Evolutionary conservation across 805 yeast genomes (phyloP).

Genomic region (Monosporozyma unispora): DNA sequence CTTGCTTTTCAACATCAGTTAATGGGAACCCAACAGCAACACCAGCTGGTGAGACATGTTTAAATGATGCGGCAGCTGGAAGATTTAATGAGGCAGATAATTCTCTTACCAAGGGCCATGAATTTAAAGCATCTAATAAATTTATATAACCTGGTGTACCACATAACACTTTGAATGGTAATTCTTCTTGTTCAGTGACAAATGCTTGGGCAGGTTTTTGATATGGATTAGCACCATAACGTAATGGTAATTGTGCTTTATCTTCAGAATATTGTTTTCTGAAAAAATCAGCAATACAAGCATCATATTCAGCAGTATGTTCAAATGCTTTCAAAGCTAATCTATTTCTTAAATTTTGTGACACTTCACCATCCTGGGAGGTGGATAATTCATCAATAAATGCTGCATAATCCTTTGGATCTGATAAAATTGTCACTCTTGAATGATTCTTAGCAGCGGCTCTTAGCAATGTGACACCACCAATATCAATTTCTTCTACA

Average conservation of each 20-base stretch:
- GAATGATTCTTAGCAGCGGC: conserved; percentile 99
- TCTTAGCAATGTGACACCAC: conserved; percentile 93
- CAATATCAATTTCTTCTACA: conserved; percentile 96
- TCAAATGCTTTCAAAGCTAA: conserved; percentile 95
- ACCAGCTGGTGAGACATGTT: conserved; percentile 99
- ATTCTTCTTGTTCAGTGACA: conserved; percentile 70
- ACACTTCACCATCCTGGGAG: conserved; percentile 49
- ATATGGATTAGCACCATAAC: conserved; percentile 99
- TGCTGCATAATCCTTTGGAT: conserved; percentile 84
- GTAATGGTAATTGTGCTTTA: conserved; percentile 78
- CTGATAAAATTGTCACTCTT: conserved; percentile 90
- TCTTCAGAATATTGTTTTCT: conserved; percentile 94
- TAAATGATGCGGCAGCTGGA: conserved; percentile 98
- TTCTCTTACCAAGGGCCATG: conserved; percentile 98
- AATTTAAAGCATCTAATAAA: conserved; percentile 89
- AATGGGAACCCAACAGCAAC: conserved; percentile 95
- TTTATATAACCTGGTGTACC: conserved; percentile 98
- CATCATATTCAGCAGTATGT: conserved; percentile 96
- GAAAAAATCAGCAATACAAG: conserved; percentile 92
- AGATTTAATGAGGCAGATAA: conserved; percentile 85
- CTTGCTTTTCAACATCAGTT: conserved; percentile 82
- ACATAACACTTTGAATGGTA: conserved; percentile 86
- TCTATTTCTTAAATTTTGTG: conserved; percentile 64
- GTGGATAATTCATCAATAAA: conserved; percentile 70
- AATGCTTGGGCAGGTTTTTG: conserved; percentile 98